These are phyloP conservation scores for Pulveroboletus sp. DNA, from an alignment of 768 basidiomycete species.

Conservation along the genomic window DNA sequence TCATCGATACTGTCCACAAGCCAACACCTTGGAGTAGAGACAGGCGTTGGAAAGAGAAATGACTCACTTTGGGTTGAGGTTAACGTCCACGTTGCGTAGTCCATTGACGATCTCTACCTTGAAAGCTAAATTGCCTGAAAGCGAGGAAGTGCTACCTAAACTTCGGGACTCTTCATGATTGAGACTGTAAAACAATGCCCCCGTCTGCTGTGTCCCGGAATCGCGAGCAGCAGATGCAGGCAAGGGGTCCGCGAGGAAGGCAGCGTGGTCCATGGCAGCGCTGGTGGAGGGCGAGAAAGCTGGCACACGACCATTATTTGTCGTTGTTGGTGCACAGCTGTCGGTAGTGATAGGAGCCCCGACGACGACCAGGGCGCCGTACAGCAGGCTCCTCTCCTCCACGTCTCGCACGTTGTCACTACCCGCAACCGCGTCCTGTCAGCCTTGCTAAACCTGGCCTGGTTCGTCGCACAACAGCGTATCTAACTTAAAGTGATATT, in stretches of 20 bases:
- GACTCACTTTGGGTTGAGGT: constrained; percentile 69
- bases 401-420: background rate
- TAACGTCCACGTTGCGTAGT: constrained; percentile 50
- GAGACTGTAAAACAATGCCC: constrained; percentile 5
- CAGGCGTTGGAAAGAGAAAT: constrained; percentile 19
- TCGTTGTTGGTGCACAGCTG: background rate
- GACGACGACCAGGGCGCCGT: background rate
- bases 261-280: constrained; percentile 13
- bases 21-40: constrained; percentile 18
- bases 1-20: constrained; percentile 29
- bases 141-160: constrained; percentile 32
- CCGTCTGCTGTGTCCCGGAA: constrained; percentile 5
- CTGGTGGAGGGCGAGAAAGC: background rate
- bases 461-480: background rate
- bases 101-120: constrained; percentile 54
- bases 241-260: constrained; percentile 11
- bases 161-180: constrained; percentile 15
- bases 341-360: too few species aligned
- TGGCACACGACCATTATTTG: constrained; percentile 24
- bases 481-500: background rate
- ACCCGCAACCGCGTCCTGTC: background rate
- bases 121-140: constrained; percentile 32
- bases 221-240: background rate
- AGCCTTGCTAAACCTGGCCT: background rate
- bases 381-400: background rate